A percentile compares a stretch with the other conserved stretches of the same genome.
These are phyloP conservation scores for Globisporangium viniferum DNA, from an alignment of 352 stramenopile species.

Conservation along the genomic window DNA sequence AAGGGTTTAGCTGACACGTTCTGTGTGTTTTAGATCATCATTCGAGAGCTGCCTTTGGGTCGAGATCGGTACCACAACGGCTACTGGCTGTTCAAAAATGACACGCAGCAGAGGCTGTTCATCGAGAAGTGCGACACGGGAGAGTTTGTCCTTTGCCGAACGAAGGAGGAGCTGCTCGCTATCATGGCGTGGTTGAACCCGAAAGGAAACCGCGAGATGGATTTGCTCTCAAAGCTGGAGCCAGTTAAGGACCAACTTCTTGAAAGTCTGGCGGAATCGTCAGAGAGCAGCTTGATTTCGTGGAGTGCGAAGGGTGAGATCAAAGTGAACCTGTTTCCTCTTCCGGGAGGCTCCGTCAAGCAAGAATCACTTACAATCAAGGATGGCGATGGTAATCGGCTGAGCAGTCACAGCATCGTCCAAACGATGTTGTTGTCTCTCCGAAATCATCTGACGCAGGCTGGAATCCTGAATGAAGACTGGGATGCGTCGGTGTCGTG, in stretches of 20 bases:
- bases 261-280: slow-evolving; percentile 22
- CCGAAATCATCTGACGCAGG: slow-evolving; percentile 47
- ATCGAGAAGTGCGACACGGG: slow-evolving; percentile 66
- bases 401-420: slow-evolving; percentile 43
- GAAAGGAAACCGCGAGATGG: slow-evolving; percentile 63
- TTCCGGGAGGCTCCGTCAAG: slow-evolving; percentile 51
- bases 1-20: background rate
- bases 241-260: slow-evolving; percentile 42
- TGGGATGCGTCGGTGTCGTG: slow-evolving; percentile 49
- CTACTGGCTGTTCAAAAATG: slow-evolving; percentile 78
- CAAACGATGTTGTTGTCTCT: slow-evolving; percentile 65
- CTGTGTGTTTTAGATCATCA: slow-evolving; percentile 34
- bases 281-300: slow-evolving; percentile 17
- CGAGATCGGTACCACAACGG: slow-evolving; percentile 75
- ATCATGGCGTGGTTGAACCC: slow-evolving; percentile 74
- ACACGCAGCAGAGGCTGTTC: slow-evolving; percentile 56
- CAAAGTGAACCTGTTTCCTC: slow-evolving; percentile 65
- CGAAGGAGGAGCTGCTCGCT: slow-evolving; percentile 33
- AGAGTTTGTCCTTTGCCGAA: slow-evolving; percentile 50
- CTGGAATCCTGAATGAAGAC: slow-evolving; percentile 44
- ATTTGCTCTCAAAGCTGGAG: slow-evolving; percentile 56
- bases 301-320: slow-evolving; percentile 33
- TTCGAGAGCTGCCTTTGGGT: slow-evolving; percentile 66
- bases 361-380: slow-evolving; percentile 44
- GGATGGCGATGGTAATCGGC: slow-evolving; percentile 29